Conservation (phyloP, 225 moss, liverwort and hornwort species). For the Straminergon stramineum region DNA sequence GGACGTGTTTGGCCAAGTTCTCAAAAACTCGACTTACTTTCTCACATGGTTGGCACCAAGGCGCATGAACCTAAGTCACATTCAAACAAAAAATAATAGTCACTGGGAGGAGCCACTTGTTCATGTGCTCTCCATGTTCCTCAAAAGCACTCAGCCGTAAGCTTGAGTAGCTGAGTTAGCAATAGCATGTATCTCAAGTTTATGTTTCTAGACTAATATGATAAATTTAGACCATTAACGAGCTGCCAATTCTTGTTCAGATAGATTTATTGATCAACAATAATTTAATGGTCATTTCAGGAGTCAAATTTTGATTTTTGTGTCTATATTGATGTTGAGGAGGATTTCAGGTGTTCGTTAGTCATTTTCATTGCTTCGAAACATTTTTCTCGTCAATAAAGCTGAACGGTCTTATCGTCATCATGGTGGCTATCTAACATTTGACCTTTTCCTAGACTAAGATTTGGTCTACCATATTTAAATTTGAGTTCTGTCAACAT, state of each 20-base stretch:
- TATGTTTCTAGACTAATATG: background rate
- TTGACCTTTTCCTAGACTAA: background rate
- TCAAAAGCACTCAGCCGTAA: background rate
- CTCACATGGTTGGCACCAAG: constrained; percentile 71
- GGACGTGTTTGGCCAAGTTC: constrained; percentile 64
- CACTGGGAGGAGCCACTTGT: background rate
- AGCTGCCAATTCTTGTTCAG: background rate
- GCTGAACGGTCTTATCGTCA: background rate
- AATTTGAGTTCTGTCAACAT: background rate
- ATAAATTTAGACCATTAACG: background rate
- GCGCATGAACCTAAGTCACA: constrained; percentile 52
- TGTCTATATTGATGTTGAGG: background rate
- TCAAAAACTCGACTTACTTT: constrained; percentile 54
- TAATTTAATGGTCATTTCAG: background rate
- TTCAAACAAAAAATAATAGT: background rate
- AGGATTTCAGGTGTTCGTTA: background rate
- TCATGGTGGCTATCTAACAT: background rate
- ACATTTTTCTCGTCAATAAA: background rate
- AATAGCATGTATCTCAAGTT: background rate
- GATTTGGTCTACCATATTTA: background rate
- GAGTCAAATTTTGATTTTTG: background rate
- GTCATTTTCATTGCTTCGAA: background rate
- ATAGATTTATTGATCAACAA: background rate
- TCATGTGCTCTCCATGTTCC: background rate
- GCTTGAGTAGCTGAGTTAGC: background rate